phyloP scores from a whole-genome alignment of 2,329 filamentous ascomycete species.

The Podosphaera xanthii region DNA sequence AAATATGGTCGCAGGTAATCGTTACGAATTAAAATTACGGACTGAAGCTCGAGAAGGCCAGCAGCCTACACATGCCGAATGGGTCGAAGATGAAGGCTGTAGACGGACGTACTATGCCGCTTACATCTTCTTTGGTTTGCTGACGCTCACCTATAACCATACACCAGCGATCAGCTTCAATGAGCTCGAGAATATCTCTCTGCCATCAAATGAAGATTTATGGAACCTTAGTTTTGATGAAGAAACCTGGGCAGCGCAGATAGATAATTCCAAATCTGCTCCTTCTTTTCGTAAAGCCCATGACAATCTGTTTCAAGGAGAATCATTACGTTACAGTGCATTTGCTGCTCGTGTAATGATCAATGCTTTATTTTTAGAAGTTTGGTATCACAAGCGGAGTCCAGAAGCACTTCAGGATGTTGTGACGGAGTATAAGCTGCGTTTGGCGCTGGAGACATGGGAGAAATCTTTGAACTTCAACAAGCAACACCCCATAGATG shows the following conservation, averaged over 20 bases:
- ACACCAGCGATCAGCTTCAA: slow-evolving; percentile 96
- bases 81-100: slow-evolving; percentile 93
- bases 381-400: slow-evolving; percentile 97
- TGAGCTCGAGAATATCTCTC: slow-evolving; percentile 79
- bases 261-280: slow-evolving; percentile 39
- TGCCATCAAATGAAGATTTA: slow-evolving; percentile 80
- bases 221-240: slow-evolving; percentile 75
- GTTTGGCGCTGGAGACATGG: slow-evolving; percentile 93
- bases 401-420: slow-evolving; percentile 95
- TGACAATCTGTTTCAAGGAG: slow-evolving; percentile 85
- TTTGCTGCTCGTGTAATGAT: slow-evolving; percentile 97
- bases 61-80: slow-evolving; percentile 61
- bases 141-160: slow-evolving; percentile 93
- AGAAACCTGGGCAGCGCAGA: slow-evolving; percentile 58
- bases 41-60: slow-evolving; percentile 64
- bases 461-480: slow-evolving; percentile 86
- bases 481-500: slow-evolving; percentile 70
- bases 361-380: slow-evolving; percentile 91
- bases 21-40: slow-evolving; percentile 85
- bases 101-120: slow-evolving; percentile 93
- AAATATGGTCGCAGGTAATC: slow-evolving; percentile 95
- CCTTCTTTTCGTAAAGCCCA: slow-evolving; percentile 87
- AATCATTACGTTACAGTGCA: slow-evolving; percentile 75
- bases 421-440: slow-evolving; percentile 92
- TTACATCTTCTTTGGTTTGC: slow-evolving; percentile 92